Conservation (phyloP, 1,284 basidiomycete species). For the Pseudozyma thailandica region DNA sequence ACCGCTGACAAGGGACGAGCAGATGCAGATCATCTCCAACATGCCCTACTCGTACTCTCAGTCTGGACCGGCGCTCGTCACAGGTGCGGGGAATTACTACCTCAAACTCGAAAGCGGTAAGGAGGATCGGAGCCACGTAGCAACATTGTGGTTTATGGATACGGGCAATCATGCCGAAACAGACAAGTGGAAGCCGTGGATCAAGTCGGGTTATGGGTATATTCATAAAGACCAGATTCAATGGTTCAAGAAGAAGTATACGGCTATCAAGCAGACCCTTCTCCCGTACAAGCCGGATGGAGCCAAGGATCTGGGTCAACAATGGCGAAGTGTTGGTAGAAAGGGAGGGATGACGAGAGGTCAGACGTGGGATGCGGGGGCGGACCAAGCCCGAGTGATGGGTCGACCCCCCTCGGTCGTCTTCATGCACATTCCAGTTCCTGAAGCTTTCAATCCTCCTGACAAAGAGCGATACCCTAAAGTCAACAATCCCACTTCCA, state of each 20-base stretch:
- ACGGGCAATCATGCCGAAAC: conserved; percentile 73
- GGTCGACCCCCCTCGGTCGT: conserved; percentile 55
- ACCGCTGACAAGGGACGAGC: conserved; percentile 65
- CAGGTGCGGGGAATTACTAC: conserved; percentile 63
- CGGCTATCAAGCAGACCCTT: conserved; percentile 14
- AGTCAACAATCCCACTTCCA: conserved; percentile 5
- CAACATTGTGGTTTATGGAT: conserved; percentile 93
- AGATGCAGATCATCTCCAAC: conserved; percentile 76
- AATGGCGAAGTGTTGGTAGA: conserved; percentile 7
- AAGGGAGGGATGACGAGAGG: not conserved
- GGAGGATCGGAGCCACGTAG: conserved; percentile 76
- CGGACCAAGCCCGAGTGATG: conserved; percentile 20
- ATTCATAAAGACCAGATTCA: conserved; percentile 58
- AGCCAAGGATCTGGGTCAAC: conserved; percentile 30
- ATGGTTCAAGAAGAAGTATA: conserved; percentile 50
- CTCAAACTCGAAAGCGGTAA: conserved; percentile 28
- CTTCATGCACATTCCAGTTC: conserved; percentile 66
- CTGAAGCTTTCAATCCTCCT: conserved; percentile 55
- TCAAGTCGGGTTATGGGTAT: conserved; percentile 56
- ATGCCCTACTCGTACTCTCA: conserved; percentile 86
- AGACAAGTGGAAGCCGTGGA: conserved; percentile 46
- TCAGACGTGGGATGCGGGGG: conserved; percentile 29
- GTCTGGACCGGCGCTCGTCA: conserved; percentile 79
- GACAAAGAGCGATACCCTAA: conserved; percentile 3
- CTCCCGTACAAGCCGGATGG: conserved; percentile 56